These are phyloP conservation scores for Ceratopteris richardii DNA, from an alignment of 75 land plant species.

Conservation along the genomic window DNA sequence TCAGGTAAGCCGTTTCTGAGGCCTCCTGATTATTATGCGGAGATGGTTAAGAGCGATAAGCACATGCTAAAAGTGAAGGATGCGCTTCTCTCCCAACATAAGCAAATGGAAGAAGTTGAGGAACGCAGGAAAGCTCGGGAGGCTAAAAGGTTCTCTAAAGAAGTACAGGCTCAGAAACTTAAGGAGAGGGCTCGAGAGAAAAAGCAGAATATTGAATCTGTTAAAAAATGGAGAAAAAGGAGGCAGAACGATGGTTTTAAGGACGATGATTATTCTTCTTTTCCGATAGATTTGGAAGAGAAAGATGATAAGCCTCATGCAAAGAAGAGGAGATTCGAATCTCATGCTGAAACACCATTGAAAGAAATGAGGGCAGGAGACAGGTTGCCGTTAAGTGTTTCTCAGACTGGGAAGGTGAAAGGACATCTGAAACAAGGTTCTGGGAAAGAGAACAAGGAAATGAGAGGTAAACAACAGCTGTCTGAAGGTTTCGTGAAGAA, in stretches of 20 bases:
- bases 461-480: not conserved
- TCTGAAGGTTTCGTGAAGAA: not conserved
- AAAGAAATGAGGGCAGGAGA: slow-evolving; percentile 53
- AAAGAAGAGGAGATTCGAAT: slow-evolving; percentile 24
- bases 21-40: slow-evolving; percentile 95
- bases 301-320: slow-evolving; percentile 6
- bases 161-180: slow-evolving; percentile 72
- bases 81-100: slow-evolving; percentile 59
- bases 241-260: slow-evolving; percentile 61
- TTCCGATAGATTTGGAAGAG: slow-evolving; percentile 40
- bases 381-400: slow-evolving; percentile 1
- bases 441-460: not conserved
- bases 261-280: slow-evolving; percentile 38
- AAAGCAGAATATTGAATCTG: slow-evolving; percentile 81
- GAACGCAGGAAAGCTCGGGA: slow-evolving; percentile 90
- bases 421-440: too few relatives aligned
- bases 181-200: slow-evolving; percentile 89
- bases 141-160: slow-evolving; percentile 71
- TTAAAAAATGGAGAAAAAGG: slow-evolving; percentile 95
- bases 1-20: slow-evolving; percentile 73
- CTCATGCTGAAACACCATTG: not conserved
- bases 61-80: slow-evolving; percentile 95
- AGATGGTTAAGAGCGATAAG: slow-evolving; percentile 89
- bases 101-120: slow-evolving; percentile 78
- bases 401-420: not conserved